phyloP scores from a whole-genome alignment of 228 moss, liverwort and hornwort genomes.

The Sphagnum fallax region DNA sequence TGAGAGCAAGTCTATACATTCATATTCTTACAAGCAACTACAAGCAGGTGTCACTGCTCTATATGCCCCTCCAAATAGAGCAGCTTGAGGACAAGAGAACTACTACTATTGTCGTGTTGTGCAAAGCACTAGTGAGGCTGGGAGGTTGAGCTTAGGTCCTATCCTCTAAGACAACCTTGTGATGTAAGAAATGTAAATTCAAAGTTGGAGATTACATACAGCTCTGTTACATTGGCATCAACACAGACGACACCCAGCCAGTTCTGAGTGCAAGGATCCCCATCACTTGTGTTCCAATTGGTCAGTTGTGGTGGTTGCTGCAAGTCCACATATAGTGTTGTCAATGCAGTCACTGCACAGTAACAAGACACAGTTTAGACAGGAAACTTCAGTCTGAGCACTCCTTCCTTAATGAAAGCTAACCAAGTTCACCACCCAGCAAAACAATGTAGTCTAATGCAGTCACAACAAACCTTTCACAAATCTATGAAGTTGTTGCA shows the following conservation, averaged over 20 bases:
- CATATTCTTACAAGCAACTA: no score
- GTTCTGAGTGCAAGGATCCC: constrained; percentile 42
- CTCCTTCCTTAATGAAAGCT: no score
- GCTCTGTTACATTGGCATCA: constrained; percentile 33
- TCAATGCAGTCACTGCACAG: constrained; percentile 33
- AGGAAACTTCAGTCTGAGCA: no score
- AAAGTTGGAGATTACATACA: constrained; percentile 17
- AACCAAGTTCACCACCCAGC: neutral
- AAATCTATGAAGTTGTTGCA: neutral
- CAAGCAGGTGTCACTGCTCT: no score
- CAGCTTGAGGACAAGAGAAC: no score
- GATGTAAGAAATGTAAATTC: no score
- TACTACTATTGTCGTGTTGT: no score
- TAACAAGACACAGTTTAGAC: constrained; percentile 8
- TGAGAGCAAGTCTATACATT: no score
- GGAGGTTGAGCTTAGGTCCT: no score
- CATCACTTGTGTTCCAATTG: constrained; percentile 40
- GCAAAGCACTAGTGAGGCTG: no score
- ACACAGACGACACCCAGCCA: constrained; percentile 47
- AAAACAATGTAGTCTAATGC: neutral
- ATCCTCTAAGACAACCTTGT: no score
- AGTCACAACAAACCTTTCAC: neutral
- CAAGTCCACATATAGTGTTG: constrained; percentile 22
- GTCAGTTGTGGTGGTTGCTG: constrained; percentile 38
- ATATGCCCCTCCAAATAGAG: no score